Conservation (phyloP, 1,284 basidiomycete genomes). For the Schizophyllum commune region DNA sequence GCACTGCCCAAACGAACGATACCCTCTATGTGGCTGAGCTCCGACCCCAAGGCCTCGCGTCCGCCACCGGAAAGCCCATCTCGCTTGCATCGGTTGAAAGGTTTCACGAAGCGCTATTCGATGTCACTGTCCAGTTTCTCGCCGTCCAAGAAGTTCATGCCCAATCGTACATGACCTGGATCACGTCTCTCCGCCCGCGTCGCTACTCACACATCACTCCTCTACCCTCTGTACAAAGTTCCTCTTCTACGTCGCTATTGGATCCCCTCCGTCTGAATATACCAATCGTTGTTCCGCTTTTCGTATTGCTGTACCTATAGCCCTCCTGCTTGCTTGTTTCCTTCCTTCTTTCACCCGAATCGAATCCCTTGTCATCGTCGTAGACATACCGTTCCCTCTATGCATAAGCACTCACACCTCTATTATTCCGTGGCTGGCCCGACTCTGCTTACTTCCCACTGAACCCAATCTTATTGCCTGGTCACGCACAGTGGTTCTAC, state of each 20-base stretch:
- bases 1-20: slow-evolving; percentile 18
- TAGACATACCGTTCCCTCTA: no score
- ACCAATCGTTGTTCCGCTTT: no score
- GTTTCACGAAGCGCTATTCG: slow-evolving; percentile 38
- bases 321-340: no score
- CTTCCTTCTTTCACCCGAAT: no score
- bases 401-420: background rate
- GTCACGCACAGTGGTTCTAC: background rate
- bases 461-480: background rate
- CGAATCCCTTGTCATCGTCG: no score
- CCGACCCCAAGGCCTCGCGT: slow-evolving; percentile 24
- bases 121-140: slow-evolving; percentile 25
- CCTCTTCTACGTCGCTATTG: background rate
- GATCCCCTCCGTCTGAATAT: no score
- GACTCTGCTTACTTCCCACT: background rate
- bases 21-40: slow-evolving; percentile 32
- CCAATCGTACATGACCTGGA: background rate
- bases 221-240: background rate
- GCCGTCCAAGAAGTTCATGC: background rate
- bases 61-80: slow-evolving; percentile 24
- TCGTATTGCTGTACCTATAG: no score
- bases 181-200: background rate
- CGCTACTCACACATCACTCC: background rate
- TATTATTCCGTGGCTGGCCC: background rate
- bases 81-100: slow-evolving; percentile 26